Evolutionary conservation across 176 grass and related monocot species (phyloP), one percentile per base, ranked within the genome.

Genomic region (Dendrocalamus sinicus): DNA sequence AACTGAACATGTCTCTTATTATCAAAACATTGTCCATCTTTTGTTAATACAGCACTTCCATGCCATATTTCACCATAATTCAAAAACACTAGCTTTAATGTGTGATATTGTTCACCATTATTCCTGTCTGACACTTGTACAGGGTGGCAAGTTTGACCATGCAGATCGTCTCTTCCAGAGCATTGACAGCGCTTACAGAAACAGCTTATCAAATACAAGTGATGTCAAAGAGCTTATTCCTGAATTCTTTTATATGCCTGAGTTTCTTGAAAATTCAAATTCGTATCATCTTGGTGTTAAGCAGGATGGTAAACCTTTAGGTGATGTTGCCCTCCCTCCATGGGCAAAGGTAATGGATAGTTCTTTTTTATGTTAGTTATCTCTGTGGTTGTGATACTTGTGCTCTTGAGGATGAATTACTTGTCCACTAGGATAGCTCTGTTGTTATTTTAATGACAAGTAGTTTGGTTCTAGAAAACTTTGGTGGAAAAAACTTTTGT

Each of bases 111-210:
- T 63, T 90, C 39, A 81, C 76, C n/a, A 24, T 51, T 66, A 67
- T 85, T 68, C 57, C 40, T 28, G n/a, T 45, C n/a, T 78, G 76
- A 78, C 13, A 43, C 76, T 62, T 81, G n/a, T 72, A 44, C 88
- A 98, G 96, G 91, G 96, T 75, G 96, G 96, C 77, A 98, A 98
- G 79, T 95, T 98, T 83, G 96, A 98, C 85, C 96, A 98, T 86
- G 96, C 96, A 74, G 96, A 98, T 73, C 96, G 96, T 79, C 88
- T 98, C 72, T 98, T 98, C 65, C 93, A 98, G 76, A 94, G 96
- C 86, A 94, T 95, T 71, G 96, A 95, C 54, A 95, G 80, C 75
- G 94, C 96, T 46, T 98, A 94, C 50, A 84, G 85, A 51, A 98
- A 98, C 75, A 94, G 96, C 81, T 77, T 98, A 83, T 95, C 96